Conservation (phyloP, 176 grass and related monocot genomes). For the Avena sativa region DNA sequence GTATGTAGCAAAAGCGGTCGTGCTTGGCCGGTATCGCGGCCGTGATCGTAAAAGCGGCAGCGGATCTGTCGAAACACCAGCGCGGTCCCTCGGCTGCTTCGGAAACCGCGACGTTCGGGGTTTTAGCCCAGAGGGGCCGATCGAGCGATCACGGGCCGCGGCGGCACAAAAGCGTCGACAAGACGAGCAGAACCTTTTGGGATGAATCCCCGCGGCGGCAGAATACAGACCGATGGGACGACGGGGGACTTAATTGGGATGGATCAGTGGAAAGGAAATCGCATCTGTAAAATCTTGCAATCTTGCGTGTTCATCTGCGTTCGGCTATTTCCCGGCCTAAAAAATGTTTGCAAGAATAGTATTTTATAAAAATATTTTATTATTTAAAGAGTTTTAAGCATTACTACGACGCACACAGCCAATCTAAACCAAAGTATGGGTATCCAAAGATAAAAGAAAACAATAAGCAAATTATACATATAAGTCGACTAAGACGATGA, state of each 20-base stretch:
- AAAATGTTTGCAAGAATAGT: too few relatives aligned
- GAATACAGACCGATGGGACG: neutral
- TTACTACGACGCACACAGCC: too few relatives aligned
- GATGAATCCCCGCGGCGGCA: too few relatives aligned
- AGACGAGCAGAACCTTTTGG: neutral
- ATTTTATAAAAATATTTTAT: too few relatives aligned
- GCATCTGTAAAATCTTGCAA: neutral
- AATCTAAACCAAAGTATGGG: too few relatives aligned
- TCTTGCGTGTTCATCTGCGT: neutral
- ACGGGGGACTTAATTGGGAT: neutral
- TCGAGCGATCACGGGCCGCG: constrained; percentile 31
- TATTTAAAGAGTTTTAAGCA: too few relatives aligned
- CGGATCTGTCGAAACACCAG: neutral
- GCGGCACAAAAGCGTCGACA: constrained; percentile 8
- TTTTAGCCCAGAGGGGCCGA: neutral
- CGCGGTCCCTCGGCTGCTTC: neutral
- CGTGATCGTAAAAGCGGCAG: constrained; percentile 33
- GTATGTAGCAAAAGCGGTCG: constrained; percentile 38
- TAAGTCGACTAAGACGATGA: too few relatives aligned
- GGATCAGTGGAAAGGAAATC: neutral
- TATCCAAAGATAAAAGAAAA: too few relatives aligned
- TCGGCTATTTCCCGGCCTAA: too few relatives aligned
- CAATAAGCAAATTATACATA: too few relatives aligned
- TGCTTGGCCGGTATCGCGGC: constrained; percentile 6
- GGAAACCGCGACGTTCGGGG: constrained; percentile 24